Conservation (phyloP, 257 asterid species). For the Petrea volubilis region DNA sequence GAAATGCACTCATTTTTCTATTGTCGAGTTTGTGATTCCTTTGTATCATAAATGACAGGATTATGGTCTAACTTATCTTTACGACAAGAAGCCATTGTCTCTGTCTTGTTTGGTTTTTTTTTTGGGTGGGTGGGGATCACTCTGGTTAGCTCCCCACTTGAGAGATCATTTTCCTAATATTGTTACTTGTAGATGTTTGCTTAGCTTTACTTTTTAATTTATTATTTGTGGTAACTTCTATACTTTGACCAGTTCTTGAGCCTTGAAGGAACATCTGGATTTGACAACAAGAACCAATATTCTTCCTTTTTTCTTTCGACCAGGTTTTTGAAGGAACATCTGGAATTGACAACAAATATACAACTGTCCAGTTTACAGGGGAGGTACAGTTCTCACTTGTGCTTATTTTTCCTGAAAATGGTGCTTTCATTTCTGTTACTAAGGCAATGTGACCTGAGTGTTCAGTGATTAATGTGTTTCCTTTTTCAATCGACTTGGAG, state of each 20-base stretch:
- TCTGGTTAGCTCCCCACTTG: constrained; percentile 9
- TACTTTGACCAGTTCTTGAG: background rate
- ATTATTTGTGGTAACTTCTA: constrained; percentile 13
- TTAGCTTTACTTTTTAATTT: background rate
- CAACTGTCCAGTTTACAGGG: constrained; percentile 97
- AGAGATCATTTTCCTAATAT: constrained; percentile 12
- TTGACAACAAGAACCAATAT: constrained; percentile 2
- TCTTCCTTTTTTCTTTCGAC: constrained; percentile 18
- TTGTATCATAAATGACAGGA: background rate
- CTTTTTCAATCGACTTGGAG: background rate
- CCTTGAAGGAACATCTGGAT: constrained; percentile 12
- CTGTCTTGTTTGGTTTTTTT: background rate
- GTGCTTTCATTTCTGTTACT: constrained; percentile 3
- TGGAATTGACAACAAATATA: constrained; percentile 93
- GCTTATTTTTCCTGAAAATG: constrained; percentile 9
- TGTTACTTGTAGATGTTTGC: background rate
- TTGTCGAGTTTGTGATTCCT: background rate
- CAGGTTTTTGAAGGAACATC: constrained; percentile 99
- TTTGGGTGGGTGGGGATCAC: background rate
- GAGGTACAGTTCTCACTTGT: constrained; percentile 54
- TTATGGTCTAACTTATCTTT: constrained; percentile 9
- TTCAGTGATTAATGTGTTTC: background rate
- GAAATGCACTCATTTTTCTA: background rate
- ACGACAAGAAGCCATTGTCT: background rate
- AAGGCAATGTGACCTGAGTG: constrained; percentile 7